A percentile compares a stretch with the other conserved stretches of the same genome.
These are phyloP conservation scores for Vitis labrusca DNA, from an alignment of 164 flowering plant genomes.

Conservation along the genomic window DNA sequence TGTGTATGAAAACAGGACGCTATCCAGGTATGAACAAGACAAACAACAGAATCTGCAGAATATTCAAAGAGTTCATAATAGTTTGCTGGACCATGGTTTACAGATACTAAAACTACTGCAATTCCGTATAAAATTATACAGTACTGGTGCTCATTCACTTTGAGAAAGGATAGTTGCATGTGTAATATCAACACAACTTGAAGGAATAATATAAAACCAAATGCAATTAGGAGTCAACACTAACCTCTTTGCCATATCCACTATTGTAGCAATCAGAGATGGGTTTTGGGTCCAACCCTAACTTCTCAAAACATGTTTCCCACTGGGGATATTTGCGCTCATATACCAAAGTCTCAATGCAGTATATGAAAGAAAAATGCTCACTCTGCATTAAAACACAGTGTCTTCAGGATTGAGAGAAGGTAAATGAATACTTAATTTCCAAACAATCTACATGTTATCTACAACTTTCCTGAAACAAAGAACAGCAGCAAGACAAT, in stretches of 20 bases:
- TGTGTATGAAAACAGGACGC: background rate
- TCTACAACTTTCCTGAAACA: no score
- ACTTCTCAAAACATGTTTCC: constrained; percentile 65
- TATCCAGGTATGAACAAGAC: background rate
- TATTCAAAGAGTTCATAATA: background rate
- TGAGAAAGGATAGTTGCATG: background rate
- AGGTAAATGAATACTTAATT: no score
- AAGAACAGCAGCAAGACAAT: no score
- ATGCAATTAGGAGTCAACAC: constrained; percentile 13
- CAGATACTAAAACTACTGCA: background rate
- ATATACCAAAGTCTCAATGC: constrained; percentile 62
- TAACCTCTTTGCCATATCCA: constrained; percentile 62
- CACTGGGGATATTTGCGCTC: constrained; percentile 54
- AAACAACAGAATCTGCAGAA: background rate
- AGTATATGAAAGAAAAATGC: constrained; percentile 72
- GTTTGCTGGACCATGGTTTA: background rate
- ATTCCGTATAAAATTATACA: background rate
- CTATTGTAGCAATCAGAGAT: constrained; percentile 55
- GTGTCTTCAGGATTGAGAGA: no score
- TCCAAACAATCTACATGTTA: no score
- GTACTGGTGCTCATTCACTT: background rate
- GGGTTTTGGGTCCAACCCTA: constrained; percentile 55
- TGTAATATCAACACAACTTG: background rate
- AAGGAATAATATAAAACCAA: background rate
- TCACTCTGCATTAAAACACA: constrained; percentile 54